A percentile compares a stretch with the other conserved stretches of the same genome.
Conservation (phyloP, 495 filamentous ascomycete genomes). For the Podospora anserina region DNA sequence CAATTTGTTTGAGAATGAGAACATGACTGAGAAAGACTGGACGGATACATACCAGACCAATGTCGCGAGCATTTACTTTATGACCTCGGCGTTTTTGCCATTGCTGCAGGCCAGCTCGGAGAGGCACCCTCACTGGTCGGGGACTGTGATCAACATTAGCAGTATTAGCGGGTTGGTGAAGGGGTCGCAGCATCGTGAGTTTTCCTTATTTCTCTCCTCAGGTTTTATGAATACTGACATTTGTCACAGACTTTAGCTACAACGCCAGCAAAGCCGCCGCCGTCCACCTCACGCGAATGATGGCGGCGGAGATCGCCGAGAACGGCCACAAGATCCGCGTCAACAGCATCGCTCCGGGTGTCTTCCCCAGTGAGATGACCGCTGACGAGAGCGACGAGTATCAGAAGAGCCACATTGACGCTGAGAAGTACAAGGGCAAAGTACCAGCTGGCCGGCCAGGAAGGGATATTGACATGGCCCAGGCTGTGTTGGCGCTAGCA, state of each 20-base stretch:
- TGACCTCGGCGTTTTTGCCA: conserved; percentile 44
- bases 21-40: conserved; percentile 61
- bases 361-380: conserved; percentile 72
- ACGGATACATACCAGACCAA: conserved; percentile 69
- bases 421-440: conserved; percentile 58
- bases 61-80: conserved; percentile 65
- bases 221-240: neutral
- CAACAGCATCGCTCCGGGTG: conserved; percentile 71
- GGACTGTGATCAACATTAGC: conserved; percentile 59
- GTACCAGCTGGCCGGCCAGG: conserved; percentile 61
- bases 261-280: conserved; percentile 71
- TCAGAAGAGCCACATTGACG: conserved; percentile 62
- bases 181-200: conserved; percentile 59
- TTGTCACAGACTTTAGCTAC: conserved; percentile 56
- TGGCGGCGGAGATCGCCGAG: conserved; percentile 40
- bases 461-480: conserved; percentile 72
- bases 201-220: neutral
- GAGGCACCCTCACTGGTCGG: conserved; percentile 48
- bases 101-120: conserved; percentile 45
- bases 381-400: conserved; percentile 51
- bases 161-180: conserved; percentile 57
- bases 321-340: conserved; percentile 56
- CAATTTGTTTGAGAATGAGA: conserved; percentile 42
- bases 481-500: conserved; percentile 58
- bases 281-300: conserved; percentile 62